These are phyloP conservation scores for Limnanthes douglasii DNA, from an alignment of 345 rosid genomes.

Conservation along the genomic window DNA sequence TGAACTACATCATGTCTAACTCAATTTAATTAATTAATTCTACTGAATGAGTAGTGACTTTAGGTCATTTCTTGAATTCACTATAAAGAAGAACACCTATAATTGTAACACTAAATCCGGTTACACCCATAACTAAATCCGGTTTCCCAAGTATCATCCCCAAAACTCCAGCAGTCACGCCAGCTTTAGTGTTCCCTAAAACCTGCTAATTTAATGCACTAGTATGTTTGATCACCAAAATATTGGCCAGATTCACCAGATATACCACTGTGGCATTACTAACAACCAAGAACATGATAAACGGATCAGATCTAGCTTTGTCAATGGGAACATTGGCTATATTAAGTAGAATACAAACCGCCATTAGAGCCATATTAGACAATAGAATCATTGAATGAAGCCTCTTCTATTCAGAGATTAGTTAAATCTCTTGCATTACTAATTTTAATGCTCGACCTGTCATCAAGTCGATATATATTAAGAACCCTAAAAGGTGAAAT, in stretches of 20 bases:
- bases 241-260: constrained; percentile 85
- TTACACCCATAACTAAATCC: constrained; percentile 78
- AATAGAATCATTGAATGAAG: constrained; percentile 90
- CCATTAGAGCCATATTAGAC: constrained; percentile 94
- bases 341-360: constrained; percentile 71
- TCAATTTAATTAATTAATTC: no score
- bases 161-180: constrained; percentile 85
- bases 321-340: constrained; percentile 57
- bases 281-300: constrained; percentile 49
- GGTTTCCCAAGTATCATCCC: constrained; percentile 88
- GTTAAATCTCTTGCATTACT: constrained; percentile 76
- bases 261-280: constrained; percentile 97
- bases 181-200: constrained; percentile 98
- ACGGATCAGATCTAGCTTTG: constrained; percentile 55
- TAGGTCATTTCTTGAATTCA: constrained; percentile 99
- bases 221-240: constrained; percentile 94
- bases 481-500: constrained; percentile 84
- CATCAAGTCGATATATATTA: constrained; percentile 80
- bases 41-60: no score
- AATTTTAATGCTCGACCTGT: constrained; percentile 95
- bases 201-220: constrained; percentile 95
- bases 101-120: constrained; percentile 77
- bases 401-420: constrained; percentile 83
- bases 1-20: no score
- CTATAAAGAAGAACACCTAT: constrained; percentile 98